These are phyloP conservation scores for Aspergillus arachidicola DNA, from an alignment of 2,329 filamentous ascomycete genomes.

Conservation along the genomic window DNA sequence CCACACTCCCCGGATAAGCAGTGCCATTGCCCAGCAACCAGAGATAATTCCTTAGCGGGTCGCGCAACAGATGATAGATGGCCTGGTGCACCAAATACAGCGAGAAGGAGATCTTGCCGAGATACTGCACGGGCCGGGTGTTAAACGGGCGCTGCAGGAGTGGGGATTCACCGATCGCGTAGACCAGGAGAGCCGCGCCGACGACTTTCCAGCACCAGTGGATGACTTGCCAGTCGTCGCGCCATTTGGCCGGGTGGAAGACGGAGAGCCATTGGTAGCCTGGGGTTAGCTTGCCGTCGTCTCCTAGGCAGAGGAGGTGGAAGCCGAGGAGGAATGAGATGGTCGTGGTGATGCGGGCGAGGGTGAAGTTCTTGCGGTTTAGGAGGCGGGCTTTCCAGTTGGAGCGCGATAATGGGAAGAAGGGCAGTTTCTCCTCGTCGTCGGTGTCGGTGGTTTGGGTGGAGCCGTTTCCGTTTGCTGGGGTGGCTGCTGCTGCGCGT, in stretches of 20 bases:
- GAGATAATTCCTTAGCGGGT: conserved; percentile 19
- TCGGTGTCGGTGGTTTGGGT: background rate
- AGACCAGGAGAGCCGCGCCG: conserved; percentile 22
- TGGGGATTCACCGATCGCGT: conserved; percentile 21
- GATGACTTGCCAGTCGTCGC: conserved; percentile 20
- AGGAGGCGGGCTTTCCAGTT: background rate
- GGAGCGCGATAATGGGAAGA: background rate
- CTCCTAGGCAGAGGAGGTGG: conserved; percentile 25
- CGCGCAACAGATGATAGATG: conserved; percentile 21
- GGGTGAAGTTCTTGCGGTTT: background rate
- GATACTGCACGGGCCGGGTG: conserved; percentile 25
- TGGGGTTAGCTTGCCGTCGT: conserved; percentile 22
- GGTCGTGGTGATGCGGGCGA: background rate
- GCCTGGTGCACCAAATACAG: conserved; percentile 32
- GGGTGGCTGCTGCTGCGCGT: background rate
- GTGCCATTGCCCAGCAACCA: conserved; percentile 16
- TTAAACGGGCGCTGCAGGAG: conserved; percentile 23
- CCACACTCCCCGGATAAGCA: conserved; percentile 17
- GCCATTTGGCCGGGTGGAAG: conserved; percentile 22
- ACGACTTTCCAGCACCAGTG: conserved; percentile 25
- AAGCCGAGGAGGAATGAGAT: conserved; percentile 18
- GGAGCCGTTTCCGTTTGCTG: background rate
- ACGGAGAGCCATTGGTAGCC: conserved; percentile 22
- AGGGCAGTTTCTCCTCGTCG: background rate
- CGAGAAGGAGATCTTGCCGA: conserved; percentile 35